Evolutionary conservation across 1,139 yeast species (phyloP), one percentile per base, ranked within the genome.

Genomic region (Yamadazyma pseudoaaseri): DNA sequence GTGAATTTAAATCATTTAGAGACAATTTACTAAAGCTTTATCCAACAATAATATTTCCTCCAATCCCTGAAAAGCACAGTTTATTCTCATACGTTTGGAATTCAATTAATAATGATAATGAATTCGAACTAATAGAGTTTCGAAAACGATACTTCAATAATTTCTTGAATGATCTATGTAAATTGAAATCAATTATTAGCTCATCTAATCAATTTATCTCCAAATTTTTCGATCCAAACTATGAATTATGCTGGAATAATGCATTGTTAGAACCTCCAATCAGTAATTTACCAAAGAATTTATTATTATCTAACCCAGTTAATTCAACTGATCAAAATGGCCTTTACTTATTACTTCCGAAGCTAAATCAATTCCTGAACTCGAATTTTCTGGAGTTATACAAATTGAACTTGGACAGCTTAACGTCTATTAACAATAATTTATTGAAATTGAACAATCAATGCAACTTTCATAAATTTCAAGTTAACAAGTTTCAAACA

Each of bases 1-100:
- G 77, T 22, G 82, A 76, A 49, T 76, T 76, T 51, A 70, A 65
- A 40, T 73, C 79, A 8, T 57, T 76, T 6, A 55, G 81, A 29
- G 70, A 66, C 33, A 63, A 60, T 41, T 49, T 76, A 25, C 52
- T 64, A 29, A 62, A 62, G 45, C 54, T 75, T 29, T 73, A 62
- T 42, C 81, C 81, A 4, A 71, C 78, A 1, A 51, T 67, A 25
- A 61, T 76, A 11, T 59, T 76, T 8, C 81, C 82, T 2, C 79
- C 81, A 2, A 70, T 76, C 11, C 82, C 82, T 0, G 81, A 73
- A 43, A 76, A 76, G 43, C 82, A 76, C 45, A 68, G 81, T 1
- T 44, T 76, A 6, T 51, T 70, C 35, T 59, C 67, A 27, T 68
- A 64, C 39, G 52, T 70, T 32, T 50, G 69, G 36, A 67, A 65